These are phyloP conservation scores for Naganishia liquefaciens DNA, from an alignment of 1,284 basidiomycete species.

Conservation along the genomic window DNA sequence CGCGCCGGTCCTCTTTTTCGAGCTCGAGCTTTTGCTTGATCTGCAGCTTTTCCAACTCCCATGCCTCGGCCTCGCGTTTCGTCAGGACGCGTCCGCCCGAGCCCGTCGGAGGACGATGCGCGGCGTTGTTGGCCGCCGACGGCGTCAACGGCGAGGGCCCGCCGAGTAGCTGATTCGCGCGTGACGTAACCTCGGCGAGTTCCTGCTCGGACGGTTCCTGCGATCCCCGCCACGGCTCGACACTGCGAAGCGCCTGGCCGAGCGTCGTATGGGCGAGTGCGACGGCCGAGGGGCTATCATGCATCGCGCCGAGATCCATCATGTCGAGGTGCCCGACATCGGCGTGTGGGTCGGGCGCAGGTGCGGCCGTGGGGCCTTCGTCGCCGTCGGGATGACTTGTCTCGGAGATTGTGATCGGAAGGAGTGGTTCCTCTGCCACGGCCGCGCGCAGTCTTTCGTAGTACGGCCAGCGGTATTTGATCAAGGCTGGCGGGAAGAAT, in stretches of 20 bases:
- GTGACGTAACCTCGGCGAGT: slow-evolving; percentile 7
- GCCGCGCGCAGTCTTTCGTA: slow-evolving; percentile 11
- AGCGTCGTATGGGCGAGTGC: slow-evolving; percentile 16
- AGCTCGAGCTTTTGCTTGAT: slow-evolving; percentile 17
- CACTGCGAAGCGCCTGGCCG: slow-evolving; percentile 10
- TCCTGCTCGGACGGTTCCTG: slow-evolving; percentile 15
- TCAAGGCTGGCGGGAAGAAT: background rate
- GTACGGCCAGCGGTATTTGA: slow-evolving; percentile 22
- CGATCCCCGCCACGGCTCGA: slow-evolving; percentile 3
- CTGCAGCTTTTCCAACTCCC: slow-evolving; percentile 24
- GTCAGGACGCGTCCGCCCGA: background rate
- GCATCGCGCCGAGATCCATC: slow-evolving; percentile 3
- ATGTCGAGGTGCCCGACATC: slow-evolving; percentile 10
- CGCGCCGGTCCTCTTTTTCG: slow-evolving; percentile 16
- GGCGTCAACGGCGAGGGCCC: background rate
- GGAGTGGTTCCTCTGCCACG: background rate
- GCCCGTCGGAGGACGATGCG: too few relatives aligned
- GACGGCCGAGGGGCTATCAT: background rate
- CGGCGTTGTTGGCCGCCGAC: background rate
- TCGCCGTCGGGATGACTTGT: background rate
- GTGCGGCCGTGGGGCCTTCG: background rate
- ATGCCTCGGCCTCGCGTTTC: slow-evolving; percentile 16
- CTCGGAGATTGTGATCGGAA: background rate
- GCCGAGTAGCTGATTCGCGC: slow-evolving; percentile 17
- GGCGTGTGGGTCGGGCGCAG: background rate